phyloP scores from a whole-genome alignment of 768 basidiomycete genomes.

The Pulveroboletus sp. region DNA sequence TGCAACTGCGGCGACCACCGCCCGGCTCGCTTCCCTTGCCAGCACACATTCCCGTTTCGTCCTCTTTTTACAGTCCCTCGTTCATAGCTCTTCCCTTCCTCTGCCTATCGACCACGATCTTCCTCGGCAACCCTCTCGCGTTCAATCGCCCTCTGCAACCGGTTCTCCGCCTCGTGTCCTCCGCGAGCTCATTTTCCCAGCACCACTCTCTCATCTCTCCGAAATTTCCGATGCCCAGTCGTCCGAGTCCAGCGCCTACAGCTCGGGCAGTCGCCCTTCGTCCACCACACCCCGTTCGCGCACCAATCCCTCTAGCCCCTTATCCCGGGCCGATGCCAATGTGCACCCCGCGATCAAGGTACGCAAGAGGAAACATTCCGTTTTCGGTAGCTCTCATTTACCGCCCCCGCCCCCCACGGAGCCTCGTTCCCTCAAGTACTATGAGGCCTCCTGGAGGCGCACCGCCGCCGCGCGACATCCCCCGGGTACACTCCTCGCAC shows the following conservation, averaged over 20 bases:
- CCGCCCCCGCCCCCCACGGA: conserved; percentile 46
- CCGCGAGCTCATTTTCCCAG: conserved; percentile 68
- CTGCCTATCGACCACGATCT: conserved; percentile 44
- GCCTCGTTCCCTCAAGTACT: conserved; percentile 44
- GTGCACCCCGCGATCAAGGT: conserved; percentile 11
- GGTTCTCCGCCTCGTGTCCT: conserved; percentile 30
- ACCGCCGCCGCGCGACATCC: conserved; percentile 12
- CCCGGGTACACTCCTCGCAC: background rate
- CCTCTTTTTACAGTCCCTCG: conserved; percentile 66
- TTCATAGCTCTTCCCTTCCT: conserved; percentile 54
- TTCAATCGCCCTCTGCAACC: conserved; percentile 12
- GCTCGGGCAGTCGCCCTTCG: conserved; percentile 2
- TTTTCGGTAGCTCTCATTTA: conserved; percentile 35
- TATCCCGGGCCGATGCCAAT: conserved; percentile 17
- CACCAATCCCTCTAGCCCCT: conserved; percentile 14
- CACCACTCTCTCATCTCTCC: conserved; percentile 55
- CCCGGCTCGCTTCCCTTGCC: conserved; percentile 45
- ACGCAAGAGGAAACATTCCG: conserved; percentile 28
- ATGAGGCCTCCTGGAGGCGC: conserved; percentile 49
- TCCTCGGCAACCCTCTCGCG: conserved; percentile 25
- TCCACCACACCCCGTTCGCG: conserved; percentile 4
- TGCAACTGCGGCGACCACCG: conserved; percentile 16
- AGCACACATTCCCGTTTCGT: conserved; percentile 73
- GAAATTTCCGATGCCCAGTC: conserved; percentile 14
- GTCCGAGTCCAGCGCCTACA: conserved; percentile 8